Evolutionary conservation across 352 stramenopile genomes (phyloP), one percentile per base, ranked within the genome.

Genomic region (Pythium grandisporangium): DNA sequence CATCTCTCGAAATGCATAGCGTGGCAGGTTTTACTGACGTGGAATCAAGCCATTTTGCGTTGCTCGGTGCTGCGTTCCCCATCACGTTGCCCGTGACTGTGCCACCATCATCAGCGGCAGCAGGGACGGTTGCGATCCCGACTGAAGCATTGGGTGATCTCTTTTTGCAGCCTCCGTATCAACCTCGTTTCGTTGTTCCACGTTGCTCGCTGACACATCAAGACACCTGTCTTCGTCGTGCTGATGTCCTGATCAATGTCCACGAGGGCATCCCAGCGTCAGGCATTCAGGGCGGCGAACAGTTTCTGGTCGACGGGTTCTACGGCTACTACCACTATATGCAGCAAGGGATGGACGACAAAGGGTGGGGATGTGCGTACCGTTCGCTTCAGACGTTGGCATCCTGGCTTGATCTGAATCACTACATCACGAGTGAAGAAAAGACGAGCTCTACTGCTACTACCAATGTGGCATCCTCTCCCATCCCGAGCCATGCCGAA

Each of bases 261-360:
- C 77, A 91, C 42, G 66, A 84, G 49, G 74, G 71, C 5, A 64
- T 90, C 17, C 41, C 62, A 7, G 47, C 48, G 20, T 76, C 64
- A 11, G 45, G 66, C 10, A 40, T 75, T 8, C 45, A 54, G 11
- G 42, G 68, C 5, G 49, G 63, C 38, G 52, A 65, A n/a, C 48
- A 71, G 27, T 51, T 48, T 38, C 30, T 93, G 5, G 77, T 93
- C 13, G 53, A 79, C 16, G 84, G 81, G 8, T 68, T 72, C 37
- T 93, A 91, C 48, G 70, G 64, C 12, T 95, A 92, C 55, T 94
- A 83, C 43, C 84, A 95, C 48, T 94, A 95, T 59, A 51, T 85
- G 48, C 70, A 88, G 33, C 70, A 95, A 23, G 46, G 47, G 38
- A 53, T 79, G 42, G 80, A 91, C 26, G 84, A 95, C 53, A 86